Base-by-base conservation (phyloP, 192 early-diverging fungal species). In the Entomortierella chlamydospora region DNA sequence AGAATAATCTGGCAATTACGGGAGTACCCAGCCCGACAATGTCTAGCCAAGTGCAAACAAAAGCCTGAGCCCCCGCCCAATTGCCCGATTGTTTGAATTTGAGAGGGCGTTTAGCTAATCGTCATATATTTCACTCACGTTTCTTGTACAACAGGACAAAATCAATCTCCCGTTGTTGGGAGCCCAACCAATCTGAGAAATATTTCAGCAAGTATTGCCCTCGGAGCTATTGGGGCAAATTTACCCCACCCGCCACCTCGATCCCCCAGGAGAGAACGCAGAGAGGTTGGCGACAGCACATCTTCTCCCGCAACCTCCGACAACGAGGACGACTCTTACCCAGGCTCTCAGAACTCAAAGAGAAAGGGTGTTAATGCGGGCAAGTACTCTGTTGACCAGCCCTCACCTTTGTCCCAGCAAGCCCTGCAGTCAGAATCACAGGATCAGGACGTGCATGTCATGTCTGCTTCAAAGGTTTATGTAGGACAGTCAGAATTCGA, bases 181-280 rank as follows among this genome's bases (percentile, higher is more conserved):
- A 65, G 71, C 63, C 71, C 71, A 25, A 53, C 63, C 1, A 42
- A 9, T 41, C 23, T 23, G 9, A 56, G 71, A 31, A 73, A 65
- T n/a, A 33, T 73, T 10, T 73, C 71, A 10, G 62, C 15, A 26
- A 73, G 39, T 22, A 37, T 73, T 25, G 25, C 55, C 28, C 47
- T 63, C 23, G 61, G 61, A 23, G 54, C 61, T 4, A 18, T 64
- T 53, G 34, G 47, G 2, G 42, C 61, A 23, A 23, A 60, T 20
- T 52, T 68, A 50, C 76, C 76, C 2, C 68, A 66, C 30, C 58
- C 58, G 20, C 76, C 76, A 4, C 76, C 76, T 39, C 67, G 76
- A 26, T 79, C 76, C 1, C 76, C 76, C 10, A 57, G 76, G 51
- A 70, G 76, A 66, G 76, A 79, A 43, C 67, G 68, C 15, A 70